Evolutionary conservation across 2,329 filamentous ascomycete genomes (phyloP).

Genomic region (Diaporthe sp.): DNA sequence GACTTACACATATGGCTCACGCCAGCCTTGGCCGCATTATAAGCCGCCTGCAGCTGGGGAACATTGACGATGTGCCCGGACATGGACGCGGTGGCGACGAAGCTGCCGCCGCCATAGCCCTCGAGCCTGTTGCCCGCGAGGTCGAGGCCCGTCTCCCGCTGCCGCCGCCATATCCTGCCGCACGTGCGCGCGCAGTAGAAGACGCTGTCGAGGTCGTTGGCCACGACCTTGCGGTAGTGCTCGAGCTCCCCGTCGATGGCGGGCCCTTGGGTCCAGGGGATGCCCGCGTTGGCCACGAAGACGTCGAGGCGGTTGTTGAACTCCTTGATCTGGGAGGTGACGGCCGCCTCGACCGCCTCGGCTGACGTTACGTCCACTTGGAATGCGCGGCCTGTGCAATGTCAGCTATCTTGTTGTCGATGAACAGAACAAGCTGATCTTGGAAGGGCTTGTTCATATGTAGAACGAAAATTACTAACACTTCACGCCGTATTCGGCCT

Average conservation of each 20-base stretch:
- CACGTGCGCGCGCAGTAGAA: conserved; percentile 83
- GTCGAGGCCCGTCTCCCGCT: conserved; percentile 77
- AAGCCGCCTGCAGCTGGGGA: conserved; percentile 79
- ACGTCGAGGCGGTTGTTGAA: conserved; percentile 83
- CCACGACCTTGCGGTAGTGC: conserved; percentile 64
- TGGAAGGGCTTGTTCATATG: neutral
- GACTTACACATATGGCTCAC: conserved; percentile 56
- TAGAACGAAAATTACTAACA: conserved; percentile 60
- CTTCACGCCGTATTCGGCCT: conserved; percentile 76
- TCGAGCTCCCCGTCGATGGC: conserved; percentile 40
- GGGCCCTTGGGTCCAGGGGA: conserved; percentile 78
- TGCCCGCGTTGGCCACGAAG: conserved; percentile 84
- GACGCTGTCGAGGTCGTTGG: conserved; percentile 81
- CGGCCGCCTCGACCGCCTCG: conserved; percentile 64
- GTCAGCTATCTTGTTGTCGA: neutral
- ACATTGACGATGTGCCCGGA: conserved; percentile 78
- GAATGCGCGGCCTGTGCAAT: conserved; percentile 67
- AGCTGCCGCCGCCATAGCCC: conserved; percentile 71
- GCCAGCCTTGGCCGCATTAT: conserved; percentile 80
- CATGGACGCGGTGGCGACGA: conserved; percentile 77
- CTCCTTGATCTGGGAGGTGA: conserved; percentile 70
- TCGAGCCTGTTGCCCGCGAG: conserved; percentile 73
- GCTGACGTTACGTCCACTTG: conserved; percentile 72
- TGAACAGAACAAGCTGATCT: too few relatives aligned
- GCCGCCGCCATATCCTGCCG: conserved; percentile 77